These are phyloP conservation scores for Hysterangium stoloniferum DNA, from an alignment of 768 basidiomycete genomes.

Conservation along the genomic window DNA sequence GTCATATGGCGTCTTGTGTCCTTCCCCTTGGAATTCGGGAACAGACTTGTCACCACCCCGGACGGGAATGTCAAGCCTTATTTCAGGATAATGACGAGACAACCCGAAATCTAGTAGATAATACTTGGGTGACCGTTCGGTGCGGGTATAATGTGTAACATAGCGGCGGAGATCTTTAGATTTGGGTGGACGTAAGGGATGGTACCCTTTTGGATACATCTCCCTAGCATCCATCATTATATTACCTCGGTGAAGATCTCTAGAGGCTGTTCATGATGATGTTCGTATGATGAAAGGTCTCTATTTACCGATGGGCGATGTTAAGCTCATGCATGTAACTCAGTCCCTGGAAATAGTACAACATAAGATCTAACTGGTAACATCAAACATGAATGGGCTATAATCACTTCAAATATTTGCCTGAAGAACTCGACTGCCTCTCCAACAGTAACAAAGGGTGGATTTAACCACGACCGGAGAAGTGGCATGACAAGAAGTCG, in stretches of 20 bases:
- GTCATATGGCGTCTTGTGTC: slow-evolving; percentile 13
- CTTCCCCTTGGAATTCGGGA: slow-evolving; percentile 26
- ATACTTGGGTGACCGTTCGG: slow-evolving; percentile 20
- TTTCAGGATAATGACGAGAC: slow-evolving; percentile 14
- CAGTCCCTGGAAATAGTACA: slow-evolving; percentile 23
- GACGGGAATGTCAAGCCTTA: slow-evolving; percentile 15
- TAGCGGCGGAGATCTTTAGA: slow-evolving; percentile 2
- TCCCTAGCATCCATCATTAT: slow-evolving; percentile 17
- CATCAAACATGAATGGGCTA: neutral
- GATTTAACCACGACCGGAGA: slow-evolving; percentile 18
- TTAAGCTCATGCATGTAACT: slow-evolving; percentile 30
- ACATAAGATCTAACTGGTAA: neutral
- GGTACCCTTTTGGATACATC: slow-evolving; percentile 15
- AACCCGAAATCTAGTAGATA: slow-evolving; percentile 22
- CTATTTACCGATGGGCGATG: slow-evolving; percentile 30
- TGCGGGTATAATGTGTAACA: slow-evolving; percentile 15
- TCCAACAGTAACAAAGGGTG: slow-evolving; percentile 23
- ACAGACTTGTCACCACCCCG: slow-evolving; percentile 35
- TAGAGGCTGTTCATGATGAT: neutral
- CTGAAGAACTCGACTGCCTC: slow-evolving; percentile 24
- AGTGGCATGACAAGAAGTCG: slow-evolving; percentile 25
- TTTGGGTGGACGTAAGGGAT: slow-evolving; percentile 2
- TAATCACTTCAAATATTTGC: slow-evolving; percentile 30
- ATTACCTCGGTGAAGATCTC: slow-evolving; percentile 12
- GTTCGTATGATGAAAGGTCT: neutral